phyloP scores from a whole-genome alignment of 768 basidiomycete species.

The Lentinula aciculospora region DNA sequence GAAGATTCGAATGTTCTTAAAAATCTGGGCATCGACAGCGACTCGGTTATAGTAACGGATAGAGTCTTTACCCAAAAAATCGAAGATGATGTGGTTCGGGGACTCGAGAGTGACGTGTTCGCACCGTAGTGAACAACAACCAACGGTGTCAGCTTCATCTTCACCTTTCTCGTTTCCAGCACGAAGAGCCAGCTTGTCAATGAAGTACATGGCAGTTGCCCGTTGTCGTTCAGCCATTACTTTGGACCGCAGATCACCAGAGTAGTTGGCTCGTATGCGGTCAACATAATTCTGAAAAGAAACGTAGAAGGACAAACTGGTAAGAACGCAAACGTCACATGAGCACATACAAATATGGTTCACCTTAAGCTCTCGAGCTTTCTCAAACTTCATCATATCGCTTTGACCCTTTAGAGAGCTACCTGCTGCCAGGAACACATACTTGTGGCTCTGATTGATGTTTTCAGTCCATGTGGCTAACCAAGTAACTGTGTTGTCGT shows the following conservation, averaged over 20 bases:
- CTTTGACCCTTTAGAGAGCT: constrained; percentile 98
- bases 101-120: constrained; percentile 93
- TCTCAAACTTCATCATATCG: constrained; percentile 97
- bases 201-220: constrained; percentile 99
- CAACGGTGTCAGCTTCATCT: constrained; percentile 98
- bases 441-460: constrained; percentile 92
- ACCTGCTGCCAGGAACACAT: constrained; percentile 97
- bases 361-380: constrained; percentile 94
- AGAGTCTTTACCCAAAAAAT: constrained; percentile 99
- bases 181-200: constrained; percentile 93
- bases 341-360: constrained; percentile 10
- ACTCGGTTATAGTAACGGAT: constrained; percentile 96
- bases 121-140: constrained; percentile 95
- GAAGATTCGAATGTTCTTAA: constrained; percentile 97
- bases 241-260: constrained; percentile 77
- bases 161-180: constrained; percentile 99
- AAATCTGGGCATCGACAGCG: constrained; percentile 84
- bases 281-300: constrained; percentile 76
- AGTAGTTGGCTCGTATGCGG: constrained; percentile 86
- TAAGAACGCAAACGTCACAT: neutral
- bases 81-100: constrained; percentile 86
- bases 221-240: constrained; percentile 94
- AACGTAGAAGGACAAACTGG: constrained; percentile 1
- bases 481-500: constrained; percentile 98
- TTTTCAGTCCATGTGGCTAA: constrained; percentile 99